phyloP scores from a whole-genome alignment of 495 filamentous ascomycete species.

The Penicillium nucicola region DNA sequence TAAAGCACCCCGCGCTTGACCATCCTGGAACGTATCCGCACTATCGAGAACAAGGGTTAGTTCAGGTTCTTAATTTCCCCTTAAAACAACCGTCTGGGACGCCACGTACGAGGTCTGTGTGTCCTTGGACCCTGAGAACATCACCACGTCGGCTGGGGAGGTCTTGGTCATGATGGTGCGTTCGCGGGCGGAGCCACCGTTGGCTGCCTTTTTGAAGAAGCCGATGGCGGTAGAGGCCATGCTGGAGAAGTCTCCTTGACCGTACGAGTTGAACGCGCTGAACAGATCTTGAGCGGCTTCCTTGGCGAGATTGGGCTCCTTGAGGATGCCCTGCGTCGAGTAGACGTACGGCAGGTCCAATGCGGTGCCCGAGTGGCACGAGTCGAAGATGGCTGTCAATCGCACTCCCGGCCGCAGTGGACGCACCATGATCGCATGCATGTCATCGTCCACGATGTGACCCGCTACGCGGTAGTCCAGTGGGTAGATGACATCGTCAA shows the following conservation, averaged over 20 bases:
- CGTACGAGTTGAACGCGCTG: constrained; percentile 80
- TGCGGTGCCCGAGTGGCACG: constrained; percentile 94
- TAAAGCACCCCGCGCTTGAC: constrained; percentile 93
- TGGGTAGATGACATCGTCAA: constrained; percentile 97
- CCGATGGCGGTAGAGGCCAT: constrained; percentile 77
- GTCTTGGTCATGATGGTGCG: constrained; percentile 83
- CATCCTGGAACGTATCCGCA: constrained; percentile 49
- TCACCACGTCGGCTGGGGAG: constrained; percentile 91
- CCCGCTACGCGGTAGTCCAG: constrained; percentile 86
- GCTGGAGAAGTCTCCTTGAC: constrained; percentile 78
- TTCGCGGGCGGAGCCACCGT: constrained; percentile 73
- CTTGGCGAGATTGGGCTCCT: constrained; percentile 96
- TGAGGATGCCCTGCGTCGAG: constrained; percentile 89
- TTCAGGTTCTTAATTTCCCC: neutral
- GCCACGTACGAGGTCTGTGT: constrained; percentile 67
- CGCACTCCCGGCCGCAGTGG: constrained; percentile 83
- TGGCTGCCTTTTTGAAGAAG: constrained; percentile 89
- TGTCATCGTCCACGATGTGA: constrained; percentile 97
- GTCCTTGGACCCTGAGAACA: constrained; percentile 97
- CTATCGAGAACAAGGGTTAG: constrained; percentile 10
- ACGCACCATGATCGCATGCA: constrained; percentile 94
- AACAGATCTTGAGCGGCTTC: constrained; percentile 93
- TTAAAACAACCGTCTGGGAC: no score
- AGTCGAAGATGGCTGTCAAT: constrained; percentile 96
- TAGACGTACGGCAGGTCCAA: constrained; percentile 97